Conservation (phyloP, 257 asterid genomes). For the Fraxinus anomala region DNA sequence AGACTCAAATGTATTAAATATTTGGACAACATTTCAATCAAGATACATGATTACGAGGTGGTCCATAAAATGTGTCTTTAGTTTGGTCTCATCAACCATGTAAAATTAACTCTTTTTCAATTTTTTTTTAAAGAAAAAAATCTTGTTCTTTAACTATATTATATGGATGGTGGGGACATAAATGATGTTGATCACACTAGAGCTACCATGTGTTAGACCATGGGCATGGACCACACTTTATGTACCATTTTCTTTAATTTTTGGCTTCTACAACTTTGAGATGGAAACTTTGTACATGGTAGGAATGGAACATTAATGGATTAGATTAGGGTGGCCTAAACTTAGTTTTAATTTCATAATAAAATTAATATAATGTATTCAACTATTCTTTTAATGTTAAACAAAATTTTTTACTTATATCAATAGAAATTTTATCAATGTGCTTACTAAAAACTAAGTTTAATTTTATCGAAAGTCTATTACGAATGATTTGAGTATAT, state of each 20-base stretch:
- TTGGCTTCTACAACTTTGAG: no score
- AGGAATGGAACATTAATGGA: slow-evolving; percentile 1
- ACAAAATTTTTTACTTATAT: no score
- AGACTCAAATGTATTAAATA: neutral
- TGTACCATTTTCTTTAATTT: neutral
- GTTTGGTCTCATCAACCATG: slow-evolving; percentile 15
- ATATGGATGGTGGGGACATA: neutral
- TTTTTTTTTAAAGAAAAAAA: neutral
- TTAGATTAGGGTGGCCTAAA: neutral
- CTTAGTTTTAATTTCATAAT: neutral
- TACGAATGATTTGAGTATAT: no score
- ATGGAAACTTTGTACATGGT: slow-evolving; percentile 1
- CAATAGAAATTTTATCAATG: no score
- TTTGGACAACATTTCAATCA: neutral
- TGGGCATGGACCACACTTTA: slow-evolving; percentile 59
- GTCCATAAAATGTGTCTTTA: neutral
- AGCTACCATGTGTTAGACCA: slow-evolving; percentile 39
- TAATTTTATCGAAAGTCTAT: neutral
- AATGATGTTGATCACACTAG: slow-evolving; percentile 44
- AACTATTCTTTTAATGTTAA: no score
- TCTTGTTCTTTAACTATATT: neutral
- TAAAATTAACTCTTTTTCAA: neutral
- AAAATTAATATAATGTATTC: no score
- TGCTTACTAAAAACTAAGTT: no score
- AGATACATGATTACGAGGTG: slow-evolving; percentile 24